Base-by-base conservation (phyloP, 2,329 filamentous ascomycete species). In the Pseudocercospora eumusae region DNA sequence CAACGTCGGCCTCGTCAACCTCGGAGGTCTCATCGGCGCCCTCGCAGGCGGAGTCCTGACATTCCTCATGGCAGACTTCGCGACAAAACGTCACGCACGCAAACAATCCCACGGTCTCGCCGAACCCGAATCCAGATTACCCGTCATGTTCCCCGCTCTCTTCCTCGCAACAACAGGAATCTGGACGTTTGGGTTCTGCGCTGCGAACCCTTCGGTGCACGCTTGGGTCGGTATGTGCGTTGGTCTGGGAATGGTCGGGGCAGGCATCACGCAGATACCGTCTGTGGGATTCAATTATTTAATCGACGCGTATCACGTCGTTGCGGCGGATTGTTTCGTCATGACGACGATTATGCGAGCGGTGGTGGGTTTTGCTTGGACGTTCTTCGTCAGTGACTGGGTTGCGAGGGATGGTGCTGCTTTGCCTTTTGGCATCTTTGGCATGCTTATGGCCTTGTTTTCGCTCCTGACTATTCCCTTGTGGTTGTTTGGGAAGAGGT, bases 241-340 rank as follows among this genome's bases (percentile, higher is more conserved):
- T 27, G 77, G 76, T 0, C 57, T 74, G 6, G 77, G 76, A 8
- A 77, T 79, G 73, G 67, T 78, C n/a, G 67, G 75, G 6, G 76
- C 76, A 31, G 77, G 76, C 0, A 70, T 78, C 10, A 79, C 78
- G 71, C 75, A 78, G 63, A 75, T 75, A 10, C 77, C 77, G 0
- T 75, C 74, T 2, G 75, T 80, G 3, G 77, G 77, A 7, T 79
- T 79, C 73, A 79, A 76, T 66, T 79, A 80, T 60, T 66, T 84
- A 3, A 82, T 84, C 36, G 83, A 84, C 40, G 75, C 80, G 0
- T 84, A 84, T 64, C 71, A 74, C 0, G 70, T 75, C 1, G 65
- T 83, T 0, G 78, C 80, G 0, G 79, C 78, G 1, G 82, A 85
- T 64, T 84, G 82, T 67, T 84, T 85, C 65, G 81, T 82, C 11